These are phyloP conservation scores for Cucurbita pepo DNA, from an alignment of 306 rosid species.

Conservation along the genomic window DNA sequence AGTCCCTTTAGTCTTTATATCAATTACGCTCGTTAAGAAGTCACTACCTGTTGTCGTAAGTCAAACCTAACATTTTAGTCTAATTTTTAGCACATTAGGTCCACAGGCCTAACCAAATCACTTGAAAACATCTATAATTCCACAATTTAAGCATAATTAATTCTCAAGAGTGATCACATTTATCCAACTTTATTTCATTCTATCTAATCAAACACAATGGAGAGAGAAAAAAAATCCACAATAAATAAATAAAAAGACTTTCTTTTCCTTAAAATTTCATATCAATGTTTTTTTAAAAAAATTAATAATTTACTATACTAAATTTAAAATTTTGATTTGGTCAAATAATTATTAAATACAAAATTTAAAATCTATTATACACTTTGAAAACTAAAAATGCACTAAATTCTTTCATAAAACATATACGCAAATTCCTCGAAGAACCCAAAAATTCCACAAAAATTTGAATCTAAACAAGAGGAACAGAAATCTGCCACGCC, in stretches of 20 bases:
- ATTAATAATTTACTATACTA: too few relatives aligned
- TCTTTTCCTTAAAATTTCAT: too few relatives aligned
- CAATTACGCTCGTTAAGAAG: too few relatives aligned
- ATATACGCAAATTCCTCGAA: neutral
- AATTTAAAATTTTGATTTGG: too few relatives aligned
- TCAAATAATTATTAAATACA: too few relatives aligned
- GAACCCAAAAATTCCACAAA: neutral
- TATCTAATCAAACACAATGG: neutral
- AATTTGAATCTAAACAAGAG: constrained; percentile 11
- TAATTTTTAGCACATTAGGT: too few relatives aligned
- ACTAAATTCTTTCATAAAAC: neutral
- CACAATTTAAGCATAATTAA: neutral
- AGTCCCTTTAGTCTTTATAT: too few relatives aligned
- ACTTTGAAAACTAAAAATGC: neutral
- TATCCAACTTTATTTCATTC: neutral
- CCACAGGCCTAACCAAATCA: neutral
- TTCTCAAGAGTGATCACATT: neutral
- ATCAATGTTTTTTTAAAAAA: too few relatives aligned
- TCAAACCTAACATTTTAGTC: too few relatives aligned
- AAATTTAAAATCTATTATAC: too few relatives aligned
- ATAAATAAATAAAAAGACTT: neutral
- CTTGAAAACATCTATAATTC: neutral
- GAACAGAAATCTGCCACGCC: constrained; percentile 53
- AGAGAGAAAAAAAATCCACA: neutral
- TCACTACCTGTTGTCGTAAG: too few relatives aligned